Base-by-base conservation (phyloP, 306 rosid genomes). In the Gastrolobium bilobum region DNA sequence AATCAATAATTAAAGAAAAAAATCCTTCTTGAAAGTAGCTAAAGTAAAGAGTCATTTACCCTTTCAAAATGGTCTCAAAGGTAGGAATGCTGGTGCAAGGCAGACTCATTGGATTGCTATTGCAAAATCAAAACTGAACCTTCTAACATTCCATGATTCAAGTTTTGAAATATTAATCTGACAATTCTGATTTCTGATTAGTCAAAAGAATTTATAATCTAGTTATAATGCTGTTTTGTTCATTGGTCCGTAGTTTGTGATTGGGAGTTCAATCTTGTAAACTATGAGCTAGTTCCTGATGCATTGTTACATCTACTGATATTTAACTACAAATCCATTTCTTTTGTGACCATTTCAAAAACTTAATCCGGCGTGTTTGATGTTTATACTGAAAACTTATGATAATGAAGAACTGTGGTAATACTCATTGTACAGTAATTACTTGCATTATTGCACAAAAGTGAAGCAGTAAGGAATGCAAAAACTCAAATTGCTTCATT, bases 231-330 rank as follows among this genome's bases (percentile, higher is more conserved):
- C 6, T n/a, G 29, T 64, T 52, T 42, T 11, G 10, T 59, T 79
- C 71, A 8, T 70, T 5, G 15, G 54, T 20, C 51, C 52, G 6
- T 69, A 57, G 35, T 34, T 57, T 57, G 42, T 40, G 8, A 39
- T 62, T 71, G 11, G 11, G 31, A 51, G 44, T 39, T 48, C 56
- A 40, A 40, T 57, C 46, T n/a, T 56, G 13, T 47, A 15, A 35
- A 35, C 3, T 48, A 7, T 69, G 71, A 13, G 51, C 54, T 79
- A 59, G 70, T 44, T 57, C 50, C 62, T 57, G 61, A 35, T 58
- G 26, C 43, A 29, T 58, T 78, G 40, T 68, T 62, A 38, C 14
- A 35, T 39, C 30, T 68, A 20, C 9, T 3, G 48, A 51, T 63
- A 50, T 9, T 50, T 50, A 38, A n/a, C 67, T 40, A 40, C 67